Base-by-base conservation (phyloP, 2,329 filamentous ascomycete species). In the Magnaporthiopsis rhizophila region DNA sequence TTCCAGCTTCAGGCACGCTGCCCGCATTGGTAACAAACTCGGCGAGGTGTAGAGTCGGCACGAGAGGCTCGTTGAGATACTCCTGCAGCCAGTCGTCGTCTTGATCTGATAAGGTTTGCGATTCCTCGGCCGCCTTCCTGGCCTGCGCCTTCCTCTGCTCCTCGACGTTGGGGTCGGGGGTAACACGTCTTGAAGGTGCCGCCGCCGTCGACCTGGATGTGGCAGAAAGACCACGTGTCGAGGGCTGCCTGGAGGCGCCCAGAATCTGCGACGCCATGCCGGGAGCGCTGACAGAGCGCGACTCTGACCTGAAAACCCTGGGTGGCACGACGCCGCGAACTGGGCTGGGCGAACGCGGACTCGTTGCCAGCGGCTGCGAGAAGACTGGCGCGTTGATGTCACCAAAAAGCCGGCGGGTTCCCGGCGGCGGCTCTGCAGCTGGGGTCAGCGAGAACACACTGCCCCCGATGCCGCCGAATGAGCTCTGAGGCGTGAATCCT, bases 341-440 rank as follows among this genome's bases (percentile, higher is more conserved):
- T 1, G 90, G 89, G 68, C 89, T 92, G 1, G 90, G 89, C 12
- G 89, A 91, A 50, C 89, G 85, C 60, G 89, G 88, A 68, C 84
- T 88, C n/a, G 79, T 77, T 26, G 77, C 78, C 45, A 74, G 80
- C 30, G 83, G 78, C 45, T 83, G 84, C 12, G 84, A 77, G 64
- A 90, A 83, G 30, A 82, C 67, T 0, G 84, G 83, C 24, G 78
- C 79, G 57, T 78, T 80, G 56, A 86, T 71, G 65, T 86, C 83
- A 11, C 83, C 85, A 72, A 87, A 88, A 6, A 86, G 73, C 3
- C 58, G 62, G 18, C 62, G 62, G 26, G 34, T 56, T 24, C 56
- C 62, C 32, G 62, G 62, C 36, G 56, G 34, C 26, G 34, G 57
- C 21, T 2, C 77, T 7, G 79, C 76, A 62, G 77, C 78, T 18